Conservation (phyloP, 768 basidiomycete genomes). For the Harrya chromipes region DNA sequence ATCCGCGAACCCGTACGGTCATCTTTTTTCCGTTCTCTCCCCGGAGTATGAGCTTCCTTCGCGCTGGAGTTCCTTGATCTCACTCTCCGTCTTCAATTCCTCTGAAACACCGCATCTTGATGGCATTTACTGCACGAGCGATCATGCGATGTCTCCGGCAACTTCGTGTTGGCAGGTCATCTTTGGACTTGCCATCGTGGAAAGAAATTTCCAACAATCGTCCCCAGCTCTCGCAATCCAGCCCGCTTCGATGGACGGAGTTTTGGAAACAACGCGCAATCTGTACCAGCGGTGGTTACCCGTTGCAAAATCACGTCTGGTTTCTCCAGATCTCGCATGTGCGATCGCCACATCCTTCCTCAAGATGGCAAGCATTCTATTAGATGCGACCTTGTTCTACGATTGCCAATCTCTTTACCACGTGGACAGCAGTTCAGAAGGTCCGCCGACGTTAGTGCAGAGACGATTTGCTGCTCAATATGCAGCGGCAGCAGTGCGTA, state of each 20-base stretch:
- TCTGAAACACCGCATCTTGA: not conserved
- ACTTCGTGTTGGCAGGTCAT: conserved; percentile 39
- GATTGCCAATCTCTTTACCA: conserved; percentile 36
- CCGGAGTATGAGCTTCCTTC: conserved; percentile 25
- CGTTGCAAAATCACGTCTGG: conserved; percentile 17
- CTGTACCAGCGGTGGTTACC: conserved; percentile 44
- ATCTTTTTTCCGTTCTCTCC: conserved; percentile 27
- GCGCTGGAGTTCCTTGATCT: conserved; percentile 43
- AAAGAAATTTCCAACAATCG: conserved; percentile 23
- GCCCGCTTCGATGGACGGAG: not conserved
- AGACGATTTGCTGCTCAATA: conserved; percentile 22
- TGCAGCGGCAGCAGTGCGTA: conserved; percentile 26
- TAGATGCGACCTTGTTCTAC: conserved; percentile 36
- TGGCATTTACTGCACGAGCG: not conserved
- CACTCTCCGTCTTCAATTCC: conserved; percentile 36
- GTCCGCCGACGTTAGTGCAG: not conserved
- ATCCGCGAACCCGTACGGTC: not conserved
- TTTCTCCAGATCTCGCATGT: conserved; percentile 30
- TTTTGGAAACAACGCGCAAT: conserved; percentile 29
- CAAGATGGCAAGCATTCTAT: conserved; percentile 39
- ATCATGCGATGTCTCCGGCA: conserved; percentile 4
- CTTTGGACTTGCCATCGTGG: conserved; percentile 39
- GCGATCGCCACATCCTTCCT: conserved; percentile 44
- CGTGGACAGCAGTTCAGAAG: conserved; percentile 21
- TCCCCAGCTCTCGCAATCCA: conserved; percentile 1